These are phyloP conservation scores for Amanita rimosa DNA, from an alignment of 768 basidiomycete species.

Conservation along the genomic window DNA sequence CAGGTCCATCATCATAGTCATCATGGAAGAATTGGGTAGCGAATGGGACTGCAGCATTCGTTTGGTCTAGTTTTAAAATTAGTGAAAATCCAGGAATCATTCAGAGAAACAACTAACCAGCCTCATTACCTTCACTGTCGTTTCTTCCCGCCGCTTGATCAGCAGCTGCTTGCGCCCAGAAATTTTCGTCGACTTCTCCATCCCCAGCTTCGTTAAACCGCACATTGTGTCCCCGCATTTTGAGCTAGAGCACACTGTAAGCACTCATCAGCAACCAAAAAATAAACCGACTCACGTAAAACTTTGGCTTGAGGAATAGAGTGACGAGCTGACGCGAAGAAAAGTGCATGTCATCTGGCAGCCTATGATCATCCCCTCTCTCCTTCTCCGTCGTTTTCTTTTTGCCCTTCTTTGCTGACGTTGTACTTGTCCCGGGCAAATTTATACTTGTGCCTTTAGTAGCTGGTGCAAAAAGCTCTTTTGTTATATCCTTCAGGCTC, in stretches of 20 bases:
- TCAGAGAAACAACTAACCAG: constrained; percentile 33
- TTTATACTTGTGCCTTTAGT: constrained; percentile 62
- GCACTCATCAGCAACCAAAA: not conserved
- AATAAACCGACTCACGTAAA: constrained; percentile 49
- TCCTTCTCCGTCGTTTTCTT: constrained; percentile 40
- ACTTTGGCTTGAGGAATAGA: constrained; percentile 93
- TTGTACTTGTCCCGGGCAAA: constrained; percentile 41
- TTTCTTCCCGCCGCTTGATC: constrained; percentile 51
- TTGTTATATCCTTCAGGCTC: constrained; percentile 46
- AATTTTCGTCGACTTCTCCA: constrained; percentile 90
- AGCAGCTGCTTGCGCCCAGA: constrained; percentile 94
- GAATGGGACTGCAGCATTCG: constrained; percentile 64
- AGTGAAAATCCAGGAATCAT: not conserved
- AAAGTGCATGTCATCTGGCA: constrained; percentile 99
- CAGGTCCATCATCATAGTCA: constrained; percentile 72
- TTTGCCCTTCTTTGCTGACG: constrained; percentile 30
- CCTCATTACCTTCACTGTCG: constrained; percentile 43
- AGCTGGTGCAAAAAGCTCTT: constrained; percentile 71
- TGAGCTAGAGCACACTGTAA: constrained; percentile 41
- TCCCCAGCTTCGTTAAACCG: constrained; percentile 50
- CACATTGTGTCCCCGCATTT: constrained; percentile 72
- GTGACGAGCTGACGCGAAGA: constrained; percentile 82
- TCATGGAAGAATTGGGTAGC: constrained; percentile 97
- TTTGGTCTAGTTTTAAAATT: constrained; percentile 17
- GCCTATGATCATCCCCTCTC: constrained; percentile 61